Conservation (phyloP, 192 early-diverging fungal genomes). For the Coemansia sp. region DNA sequence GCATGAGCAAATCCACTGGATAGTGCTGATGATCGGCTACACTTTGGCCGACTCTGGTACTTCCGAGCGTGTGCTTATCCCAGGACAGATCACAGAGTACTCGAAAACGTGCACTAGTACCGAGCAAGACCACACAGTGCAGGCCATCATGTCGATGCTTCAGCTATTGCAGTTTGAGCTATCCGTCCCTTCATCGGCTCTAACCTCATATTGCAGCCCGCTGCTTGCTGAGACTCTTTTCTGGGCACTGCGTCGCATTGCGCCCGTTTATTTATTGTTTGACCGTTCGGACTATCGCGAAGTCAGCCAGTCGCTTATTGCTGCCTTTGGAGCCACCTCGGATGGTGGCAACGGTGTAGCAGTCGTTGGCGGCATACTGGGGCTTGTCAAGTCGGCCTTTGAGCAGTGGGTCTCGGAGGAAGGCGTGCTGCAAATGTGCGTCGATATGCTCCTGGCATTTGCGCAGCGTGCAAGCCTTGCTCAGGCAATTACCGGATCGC, state of each 20-base stretch:
- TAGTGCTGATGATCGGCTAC: constrained; percentile 43
- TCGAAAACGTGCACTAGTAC: constrained; percentile 14
- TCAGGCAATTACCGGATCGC: constrained; percentile 23
- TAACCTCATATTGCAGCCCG: constrained; percentile 32
- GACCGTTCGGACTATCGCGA: constrained; percentile 38
- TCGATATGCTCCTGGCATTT: constrained; percentile 34
- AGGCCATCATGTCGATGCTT: constrained; percentile 37
- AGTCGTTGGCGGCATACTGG: constrained; percentile 27
- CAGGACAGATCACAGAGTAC: constrained; percentile 23
- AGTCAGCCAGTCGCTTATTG: constrained; percentile 18
- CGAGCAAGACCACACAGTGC: constrained; percentile 35
- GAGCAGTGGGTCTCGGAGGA: constrained; percentile 46
- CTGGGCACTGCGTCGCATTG: constrained; percentile 46
- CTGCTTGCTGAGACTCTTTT: constrained; percentile 48
- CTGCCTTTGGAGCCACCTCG: constrained; percentile 26
- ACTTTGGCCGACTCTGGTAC: constrained; percentile 40
- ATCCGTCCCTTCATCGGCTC: constrained; percentile 16
- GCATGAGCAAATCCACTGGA: constrained; percentile 52
- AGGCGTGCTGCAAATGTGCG: constrained; percentile 45
- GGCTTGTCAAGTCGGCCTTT: constrained; percentile 32
- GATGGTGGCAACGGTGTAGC: constrained; percentile 31
- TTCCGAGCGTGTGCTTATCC: constrained; percentile 48
- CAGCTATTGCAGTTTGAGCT: constrained; percentile 45
- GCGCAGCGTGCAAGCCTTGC: constrained; percentile 38
- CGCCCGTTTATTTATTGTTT: constrained; percentile 39